Percentiles rank a stretch among this genome's conserved stretches.
Conservation (phyloP, 2,329 filamentous ascomycete species). For the Diaporthe ampelina region DNA sequence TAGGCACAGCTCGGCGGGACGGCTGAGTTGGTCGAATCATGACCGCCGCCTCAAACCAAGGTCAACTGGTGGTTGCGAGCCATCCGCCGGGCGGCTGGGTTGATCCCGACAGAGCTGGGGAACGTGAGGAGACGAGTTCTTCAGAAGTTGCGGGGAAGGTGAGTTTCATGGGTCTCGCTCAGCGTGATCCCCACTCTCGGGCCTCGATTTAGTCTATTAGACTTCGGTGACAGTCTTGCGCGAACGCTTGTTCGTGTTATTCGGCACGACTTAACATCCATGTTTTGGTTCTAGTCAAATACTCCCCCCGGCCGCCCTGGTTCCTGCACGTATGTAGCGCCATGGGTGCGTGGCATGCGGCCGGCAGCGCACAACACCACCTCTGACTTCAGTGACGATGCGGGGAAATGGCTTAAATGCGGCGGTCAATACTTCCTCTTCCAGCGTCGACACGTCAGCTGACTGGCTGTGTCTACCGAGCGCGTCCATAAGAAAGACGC, state of each 20-base stretch:
- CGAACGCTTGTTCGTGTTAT: slow-evolving; percentile 5
- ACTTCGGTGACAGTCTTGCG: slow-evolving; percentile 16
- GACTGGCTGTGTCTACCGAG: slow-evolving; percentile 1
- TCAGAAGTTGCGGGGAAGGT: background rate
- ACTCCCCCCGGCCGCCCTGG: background rate
- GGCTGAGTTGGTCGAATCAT: background rate
- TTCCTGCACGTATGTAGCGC: slow-evolving; percentile 1
- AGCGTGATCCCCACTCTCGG: background rate
- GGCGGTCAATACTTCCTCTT: slow-evolving; percentile 30
- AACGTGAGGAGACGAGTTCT: slow-evolving; percentile 10
- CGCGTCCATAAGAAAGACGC: slow-evolving; percentile 3
- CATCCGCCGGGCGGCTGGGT: background rate
- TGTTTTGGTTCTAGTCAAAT: background rate
- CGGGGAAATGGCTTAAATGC: slow-evolving; percentile 15
- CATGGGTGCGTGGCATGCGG: background rate
- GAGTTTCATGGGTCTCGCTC: background rate
- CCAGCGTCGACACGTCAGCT: slow-evolving; percentile 27
- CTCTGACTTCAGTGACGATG: background rate
- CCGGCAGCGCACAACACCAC: background rate
- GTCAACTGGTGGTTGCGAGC: background rate
- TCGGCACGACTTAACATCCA: background rate
- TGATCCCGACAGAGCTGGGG: background rate
- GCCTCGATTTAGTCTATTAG: background rate
- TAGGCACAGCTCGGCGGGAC: background rate
- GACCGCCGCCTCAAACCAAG: slow-evolving; percentile 1